phyloP scores from a whole-genome alignment of 1,139 yeast genomes.

The Saccharomyces hybrid region DNA sequence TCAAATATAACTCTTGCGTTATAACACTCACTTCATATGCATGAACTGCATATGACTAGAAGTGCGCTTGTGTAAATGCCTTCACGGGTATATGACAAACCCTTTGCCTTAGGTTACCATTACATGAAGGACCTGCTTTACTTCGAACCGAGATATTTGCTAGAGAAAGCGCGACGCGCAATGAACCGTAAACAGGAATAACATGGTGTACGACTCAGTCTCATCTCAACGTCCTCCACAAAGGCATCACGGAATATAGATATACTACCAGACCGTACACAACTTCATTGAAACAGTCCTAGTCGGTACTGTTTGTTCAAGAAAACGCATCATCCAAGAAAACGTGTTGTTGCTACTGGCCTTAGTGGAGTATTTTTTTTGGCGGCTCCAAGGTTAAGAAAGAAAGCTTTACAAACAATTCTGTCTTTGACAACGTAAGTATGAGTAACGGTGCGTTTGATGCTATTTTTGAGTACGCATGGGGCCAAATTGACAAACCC shows the following conservation, averaged over 20 bases:
- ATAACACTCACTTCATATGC: not conserved
- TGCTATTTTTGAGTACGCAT: constrained; percentile 23
- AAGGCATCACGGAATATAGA: not conserved
- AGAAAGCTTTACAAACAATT: not conserved
- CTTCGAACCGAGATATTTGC: not conserved
- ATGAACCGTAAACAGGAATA: not conserved
- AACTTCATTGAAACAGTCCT: not conserved
- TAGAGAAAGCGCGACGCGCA: not conserved
- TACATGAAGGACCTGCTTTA: not conserved
- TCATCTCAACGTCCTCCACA: not conserved
- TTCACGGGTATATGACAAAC: not conserved
- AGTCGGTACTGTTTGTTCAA: not conserved
- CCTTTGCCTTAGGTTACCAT: not conserved
- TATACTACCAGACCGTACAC: not conserved
- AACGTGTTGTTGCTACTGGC: not conserved
- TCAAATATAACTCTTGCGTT: not conserved
- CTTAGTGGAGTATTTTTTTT: not conserved
- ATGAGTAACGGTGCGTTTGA: not conserved
- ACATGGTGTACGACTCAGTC: not conserved
- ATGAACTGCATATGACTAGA: not conserved
- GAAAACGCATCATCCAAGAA: not conserved
- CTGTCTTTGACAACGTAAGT: not conserved
- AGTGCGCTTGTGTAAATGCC: not conserved
- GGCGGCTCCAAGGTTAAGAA: not conserved
- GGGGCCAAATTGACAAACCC: constrained; percentile 28